These are phyloP conservation scores for Wickerhamomyces bisporus DNA, from an alignment of 805 yeast genomes.

Conservation along the genomic window DNA sequence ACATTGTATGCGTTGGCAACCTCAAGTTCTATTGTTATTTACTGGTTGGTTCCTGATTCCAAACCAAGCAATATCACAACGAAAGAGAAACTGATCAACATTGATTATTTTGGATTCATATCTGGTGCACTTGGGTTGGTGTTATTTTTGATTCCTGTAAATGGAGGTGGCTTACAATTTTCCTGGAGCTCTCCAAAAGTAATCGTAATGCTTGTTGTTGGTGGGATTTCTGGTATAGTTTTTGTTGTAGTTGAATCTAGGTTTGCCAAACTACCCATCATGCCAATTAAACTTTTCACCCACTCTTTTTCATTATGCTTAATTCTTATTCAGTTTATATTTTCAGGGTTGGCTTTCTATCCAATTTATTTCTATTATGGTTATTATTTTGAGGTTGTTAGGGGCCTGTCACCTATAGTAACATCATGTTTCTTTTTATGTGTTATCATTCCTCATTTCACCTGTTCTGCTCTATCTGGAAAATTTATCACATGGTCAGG, in stretches of 20 bases:
- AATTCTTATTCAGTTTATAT: conserved; percentile 35
- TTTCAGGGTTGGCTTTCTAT: conserved; percentile 40
- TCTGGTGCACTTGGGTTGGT: conserved; percentile 12
- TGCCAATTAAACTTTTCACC: conserved; percentile 43
- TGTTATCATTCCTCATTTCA: conserved; percentile 11
- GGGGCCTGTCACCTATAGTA: conserved; percentile 12
- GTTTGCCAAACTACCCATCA: conserved; percentile 45
- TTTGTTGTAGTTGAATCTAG: conserved; percentile 48
- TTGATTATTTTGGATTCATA: conserved; percentile 47
- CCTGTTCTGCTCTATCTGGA: conserved; percentile 12
- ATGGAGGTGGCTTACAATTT: conserved; percentile 54
- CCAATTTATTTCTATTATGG: conserved; percentile 25
- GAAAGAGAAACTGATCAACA: conserved; percentile 27
- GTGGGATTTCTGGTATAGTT: conserved; percentile 29
- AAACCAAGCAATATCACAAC: conserved; percentile 17
- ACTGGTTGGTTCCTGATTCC: conserved; percentile 24
- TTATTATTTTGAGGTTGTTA: conserved; percentile 8
- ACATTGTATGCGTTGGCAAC: conserved; percentile 29
- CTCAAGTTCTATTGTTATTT: conserved; percentile 1
- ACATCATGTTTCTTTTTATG: conserved; percentile 16
- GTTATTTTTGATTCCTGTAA: conserved; percentile 43
- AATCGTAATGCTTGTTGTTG: conserved; percentile 32
- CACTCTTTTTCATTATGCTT: conserved; percentile 30
- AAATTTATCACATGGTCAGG: conserved; percentile 9
- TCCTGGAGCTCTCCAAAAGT: conserved; percentile 39